phyloP scores from a whole-genome alignment of 495 filamentous ascomycete species.

The Halenospora varia region DNA sequence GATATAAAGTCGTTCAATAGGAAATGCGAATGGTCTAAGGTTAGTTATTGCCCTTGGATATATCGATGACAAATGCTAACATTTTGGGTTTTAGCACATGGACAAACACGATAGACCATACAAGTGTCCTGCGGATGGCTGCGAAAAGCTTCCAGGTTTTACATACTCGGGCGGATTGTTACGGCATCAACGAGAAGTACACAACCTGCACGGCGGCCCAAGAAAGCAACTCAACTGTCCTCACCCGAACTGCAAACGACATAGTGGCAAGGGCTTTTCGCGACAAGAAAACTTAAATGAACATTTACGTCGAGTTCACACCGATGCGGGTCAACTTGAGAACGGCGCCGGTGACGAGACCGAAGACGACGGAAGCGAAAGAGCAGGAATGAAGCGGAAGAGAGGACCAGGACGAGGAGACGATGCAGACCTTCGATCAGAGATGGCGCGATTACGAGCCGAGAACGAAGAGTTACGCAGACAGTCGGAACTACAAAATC shows the following conservation, averaged over 20 bases:
- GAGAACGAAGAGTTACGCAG: conserved; percentile 45
- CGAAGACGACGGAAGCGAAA: conserved; percentile 11
- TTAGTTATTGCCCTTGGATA: no score
- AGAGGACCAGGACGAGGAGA: conserved; percentile 25
- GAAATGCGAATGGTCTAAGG: conserved; percentile 79
- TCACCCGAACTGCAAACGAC: conserved; percentile 73
- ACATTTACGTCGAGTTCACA: conserved; percentile 78
- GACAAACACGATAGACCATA: conserved; percentile 95
- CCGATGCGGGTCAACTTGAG: conserved; percentile 36
- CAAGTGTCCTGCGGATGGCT: conserved; percentile 69
- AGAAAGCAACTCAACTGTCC: conserved; percentile 77
- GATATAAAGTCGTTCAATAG: conserved; percentile 45
- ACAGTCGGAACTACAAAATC: conserved; percentile 19
- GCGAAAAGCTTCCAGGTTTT: conserved; percentile 87
- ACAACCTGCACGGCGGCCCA: conserved; percentile 62
- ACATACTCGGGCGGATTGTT: conserved; percentile 87
- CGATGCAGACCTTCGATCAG: conserved; percentile 47
- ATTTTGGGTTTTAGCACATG: conserved; percentile 75
- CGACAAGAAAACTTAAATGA: conserved; percentile 86
- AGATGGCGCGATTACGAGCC: conserved; percentile 50
- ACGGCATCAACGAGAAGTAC: conserved; percentile 87
- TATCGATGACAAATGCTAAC: conserved; percentile 5
- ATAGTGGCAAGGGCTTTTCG: conserved; percentile 73
- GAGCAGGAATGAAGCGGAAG: conserved; percentile 23
- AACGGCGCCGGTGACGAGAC: conserved; percentile 23